Evolutionary conservation across 1,284 basidiomycete species (phyloP).

Genomic region (Agaricales sp.): DNA sequence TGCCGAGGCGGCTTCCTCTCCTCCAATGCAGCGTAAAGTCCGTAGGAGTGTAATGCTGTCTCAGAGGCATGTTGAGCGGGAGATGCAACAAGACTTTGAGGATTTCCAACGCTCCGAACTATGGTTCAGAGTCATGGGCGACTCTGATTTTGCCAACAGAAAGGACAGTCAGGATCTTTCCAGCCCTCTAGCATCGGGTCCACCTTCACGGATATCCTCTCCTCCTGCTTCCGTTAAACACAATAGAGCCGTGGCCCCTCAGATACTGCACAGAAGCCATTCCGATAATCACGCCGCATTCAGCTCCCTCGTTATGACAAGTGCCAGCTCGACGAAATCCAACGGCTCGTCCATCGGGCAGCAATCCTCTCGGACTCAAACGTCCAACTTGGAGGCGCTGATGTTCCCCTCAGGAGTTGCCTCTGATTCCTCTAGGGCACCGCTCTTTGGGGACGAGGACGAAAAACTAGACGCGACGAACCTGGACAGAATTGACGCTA

Average conservation of each 20-base stretch:
- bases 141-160: constrained; percentile 41
- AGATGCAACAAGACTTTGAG: constrained; percentile 89
- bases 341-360: constrained; percentile 19
- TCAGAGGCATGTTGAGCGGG: constrained; percentile 76
- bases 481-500: constrained; percentile 81
- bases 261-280: not conserved
- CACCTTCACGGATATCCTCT: constrained; percentile 12
- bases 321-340: constrained; percentile 6
- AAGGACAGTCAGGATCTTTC: constrained; percentile 16
- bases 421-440: constrained; percentile 49
- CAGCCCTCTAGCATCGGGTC: constrained; percentile 17
- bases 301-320: constrained; percentile 6
- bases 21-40: constrained; percentile 47
- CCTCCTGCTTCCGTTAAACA: constrained; percentile 11
- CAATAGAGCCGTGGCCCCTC: not conserved
- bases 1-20: constrained; percentile 32
- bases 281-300: constrained; percentile 6
- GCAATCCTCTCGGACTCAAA: constrained; percentile 20
- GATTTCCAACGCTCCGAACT: constrained; percentile 82
- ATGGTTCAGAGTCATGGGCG: constrained; percentile 81
- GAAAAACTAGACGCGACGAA: constrained; percentile 37
- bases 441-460: constrained; percentile 72
- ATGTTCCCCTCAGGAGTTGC: constrained; percentile 56
- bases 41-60: constrained; percentile 73
- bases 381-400: constrained; percentile 61